A percentile compares a stretch with the other conserved stretches of the same genome.
Conservation (phyloP, 352 stramenopile genomes). For the Phytophthora colocasiae region DNA sequence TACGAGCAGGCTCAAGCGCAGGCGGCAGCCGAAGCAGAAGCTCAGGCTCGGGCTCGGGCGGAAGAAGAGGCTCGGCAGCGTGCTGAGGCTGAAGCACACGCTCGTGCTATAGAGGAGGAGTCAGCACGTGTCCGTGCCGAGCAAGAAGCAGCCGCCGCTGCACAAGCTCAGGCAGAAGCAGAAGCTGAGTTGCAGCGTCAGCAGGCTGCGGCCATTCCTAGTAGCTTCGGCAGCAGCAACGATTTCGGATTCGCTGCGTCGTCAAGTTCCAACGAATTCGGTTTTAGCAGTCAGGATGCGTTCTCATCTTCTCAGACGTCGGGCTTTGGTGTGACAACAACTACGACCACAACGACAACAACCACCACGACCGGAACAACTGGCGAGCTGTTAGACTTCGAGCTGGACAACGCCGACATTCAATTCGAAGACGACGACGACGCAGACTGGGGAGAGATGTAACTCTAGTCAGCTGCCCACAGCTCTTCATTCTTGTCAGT, state of each 20-base stretch:
- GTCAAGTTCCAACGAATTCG: conserved; percentile 41
- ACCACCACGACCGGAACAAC: conserved; percentile 42
- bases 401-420: conserved; percentile 76
- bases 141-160: conserved; percentile 26
- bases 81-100: conserved; percentile 38
- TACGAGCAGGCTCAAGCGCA: conserved; percentile 37
- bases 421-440: conserved; percentile 86
- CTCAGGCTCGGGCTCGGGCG: conserved; percentile 35
- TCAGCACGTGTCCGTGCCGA: conserved; percentile 32
- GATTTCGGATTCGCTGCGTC: conserved; percentile 30
- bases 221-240: conserved; percentile 36
- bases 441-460: conserved; percentile 88
- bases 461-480: conserved; percentile 7
- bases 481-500: background rate
- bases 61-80: conserved; percentile 36
- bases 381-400: conserved; percentile 78
- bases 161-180: conserved; percentile 40
- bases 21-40: conserved; percentile 39
- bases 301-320: conserved; percentile 37
- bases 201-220: conserved; percentile 34
- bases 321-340: conserved; percentile 26
- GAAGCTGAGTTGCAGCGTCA: conserved; percentile 37
- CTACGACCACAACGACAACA: conserved; percentile 29
- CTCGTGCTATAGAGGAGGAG: conserved; percentile 37
- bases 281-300: conserved; percentile 36